Conservation (phyloP, 768 basidiomycete genomes). For the Floccularia luteovirens region DNA sequence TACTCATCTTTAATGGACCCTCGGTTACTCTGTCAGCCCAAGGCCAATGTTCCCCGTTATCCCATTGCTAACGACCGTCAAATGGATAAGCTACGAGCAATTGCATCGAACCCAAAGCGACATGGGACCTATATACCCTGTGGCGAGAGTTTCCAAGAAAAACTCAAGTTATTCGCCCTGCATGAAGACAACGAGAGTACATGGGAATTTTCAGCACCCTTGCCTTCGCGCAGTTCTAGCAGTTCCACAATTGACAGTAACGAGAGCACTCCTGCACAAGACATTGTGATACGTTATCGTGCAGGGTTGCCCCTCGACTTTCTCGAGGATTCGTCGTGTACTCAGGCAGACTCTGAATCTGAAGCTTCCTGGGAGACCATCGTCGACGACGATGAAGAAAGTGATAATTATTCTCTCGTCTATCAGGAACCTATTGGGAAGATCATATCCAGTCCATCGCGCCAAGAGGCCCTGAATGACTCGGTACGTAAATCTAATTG, state of each 20-base stretch:
- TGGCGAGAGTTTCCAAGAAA: conserved; percentile 12
- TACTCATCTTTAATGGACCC: no score
- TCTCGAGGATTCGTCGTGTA: no score
- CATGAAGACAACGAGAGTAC: conserved; percentile 22
- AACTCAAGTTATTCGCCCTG: no score
- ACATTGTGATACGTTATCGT: conserved; percentile 28
- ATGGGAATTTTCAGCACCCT: conserved; percentile 27
- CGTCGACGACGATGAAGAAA: conserved; percentile 4
- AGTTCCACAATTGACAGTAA: conserved; percentile 14
- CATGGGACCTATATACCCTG: conserved; percentile 26
- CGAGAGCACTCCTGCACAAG: conserved; percentile 29
- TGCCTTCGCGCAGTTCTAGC: conserved; percentile 16
- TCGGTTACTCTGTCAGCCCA: no score
- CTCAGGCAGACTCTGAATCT: no score
- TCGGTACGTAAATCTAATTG: conserved; percentile 25
- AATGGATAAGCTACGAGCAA: no score
- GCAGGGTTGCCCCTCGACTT: no score
- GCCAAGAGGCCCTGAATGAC: conserved; percentile 24
- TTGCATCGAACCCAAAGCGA: no score
- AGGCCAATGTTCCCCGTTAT: no score
- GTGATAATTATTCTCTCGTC: conserved; percentile 8
- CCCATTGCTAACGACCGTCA: no score
- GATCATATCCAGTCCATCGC: conserved; percentile 25
- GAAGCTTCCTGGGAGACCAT: no score
- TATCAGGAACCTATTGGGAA: conserved; percentile 13